Evolutionary conservation across 2,329 filamentous ascomycete genomes (phyloP), one percentile per base, ranked within the genome.

Genomic region (Emmonsia crescens): DNA sequence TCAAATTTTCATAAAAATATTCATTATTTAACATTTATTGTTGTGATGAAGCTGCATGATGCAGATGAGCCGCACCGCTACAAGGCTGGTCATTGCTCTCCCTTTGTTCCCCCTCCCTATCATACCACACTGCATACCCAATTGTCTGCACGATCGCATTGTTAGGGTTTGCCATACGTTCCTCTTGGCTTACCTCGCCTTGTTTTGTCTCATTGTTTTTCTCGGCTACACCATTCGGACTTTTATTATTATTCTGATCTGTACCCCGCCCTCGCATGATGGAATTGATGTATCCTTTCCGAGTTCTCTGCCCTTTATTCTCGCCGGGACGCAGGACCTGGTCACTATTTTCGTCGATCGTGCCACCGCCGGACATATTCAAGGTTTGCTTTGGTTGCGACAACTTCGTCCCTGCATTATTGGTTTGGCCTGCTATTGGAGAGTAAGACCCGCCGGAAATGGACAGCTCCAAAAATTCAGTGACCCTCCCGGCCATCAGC

Each of bases 61-160:
- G 52, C 52, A 38, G 52, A 12, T 55, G 52, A 55, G 38, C 52
- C 21, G 31, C 52, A 38, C 31, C 19, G 12, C 21, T 4, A 49
- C 46, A 49, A 16, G 16, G 12, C 5, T 55, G 29, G 52, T 55
- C 52, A 38, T 21, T 55, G 31, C 52, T 55, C 52, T n/a, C 33
- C 21, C 52, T 55, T 55, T 55, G 52, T 55, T 52, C 60, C 21
- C 38, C 42, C 16, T 36, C 36, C 3, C n/a, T 70, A 60, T 68
- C 67, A 57, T 64, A 67, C 57, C 67, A 61, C 46, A 69, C 66
- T 33, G 62, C 61, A 60, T 67, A 69, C 46, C 67, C 67, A 42
- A 64, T 65, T 8, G 66, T 66, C 38, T 69, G 66, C 55, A 69
- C 48, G 54, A 69, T 69, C n/a, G 66, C 63, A 33, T 64, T 64